Evolutionary conservation across 805 yeast species (phyloP).

Genomic region (Yarrowia phangngaensis): DNA sequence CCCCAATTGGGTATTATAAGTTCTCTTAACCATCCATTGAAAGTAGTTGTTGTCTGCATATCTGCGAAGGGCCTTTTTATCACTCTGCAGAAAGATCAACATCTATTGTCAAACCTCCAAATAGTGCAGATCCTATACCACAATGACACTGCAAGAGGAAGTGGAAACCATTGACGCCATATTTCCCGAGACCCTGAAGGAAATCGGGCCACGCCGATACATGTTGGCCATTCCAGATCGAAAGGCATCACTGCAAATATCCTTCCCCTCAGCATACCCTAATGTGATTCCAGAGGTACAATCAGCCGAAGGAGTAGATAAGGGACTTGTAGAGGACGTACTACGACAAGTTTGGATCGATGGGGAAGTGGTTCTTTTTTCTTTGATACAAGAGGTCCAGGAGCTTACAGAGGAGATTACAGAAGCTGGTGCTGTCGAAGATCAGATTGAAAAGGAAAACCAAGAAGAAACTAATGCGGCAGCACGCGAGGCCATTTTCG

Average conservation of each 20-base stretch:
- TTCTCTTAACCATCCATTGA: no score
- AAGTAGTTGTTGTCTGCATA: no score
- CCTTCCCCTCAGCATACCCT: conserved; percentile 74
- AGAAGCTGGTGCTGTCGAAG: background rate
- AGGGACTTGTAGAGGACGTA: conserved; percentile 46
- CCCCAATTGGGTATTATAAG: no score
- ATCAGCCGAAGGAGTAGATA: conserved; percentile 52
- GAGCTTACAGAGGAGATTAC: conserved; percentile 23
- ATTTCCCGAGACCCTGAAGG: conserved; percentile 59
- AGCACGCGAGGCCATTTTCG: conserved; percentile 28
- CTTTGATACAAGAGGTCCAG: conserved; percentile 53
- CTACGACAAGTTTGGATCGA: conserved; percentile 50
- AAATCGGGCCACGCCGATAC: conserved; percentile 41
- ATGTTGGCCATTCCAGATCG: conserved; percentile 57
- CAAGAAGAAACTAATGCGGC: conserved; percentile 30
- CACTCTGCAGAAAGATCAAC: no score
- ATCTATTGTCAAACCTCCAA: no score
- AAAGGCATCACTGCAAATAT: conserved; percentile 49
- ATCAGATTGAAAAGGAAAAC: conserved; percentile 31
- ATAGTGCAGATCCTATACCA: no score
- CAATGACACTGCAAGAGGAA: conserved; percentile 54
- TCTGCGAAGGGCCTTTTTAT: no score
- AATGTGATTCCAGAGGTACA: conserved; percentile 50
- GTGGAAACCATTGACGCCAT: conserved; percentile 81
- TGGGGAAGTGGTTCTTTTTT: conserved; percentile 77